Percentiles rank a stretch among this genome's conserved stretches.
Evolutionary conservation across 176 grass and related monocot species (phyloP).

Genomic region (Bothriochloa decipiens): DNA sequence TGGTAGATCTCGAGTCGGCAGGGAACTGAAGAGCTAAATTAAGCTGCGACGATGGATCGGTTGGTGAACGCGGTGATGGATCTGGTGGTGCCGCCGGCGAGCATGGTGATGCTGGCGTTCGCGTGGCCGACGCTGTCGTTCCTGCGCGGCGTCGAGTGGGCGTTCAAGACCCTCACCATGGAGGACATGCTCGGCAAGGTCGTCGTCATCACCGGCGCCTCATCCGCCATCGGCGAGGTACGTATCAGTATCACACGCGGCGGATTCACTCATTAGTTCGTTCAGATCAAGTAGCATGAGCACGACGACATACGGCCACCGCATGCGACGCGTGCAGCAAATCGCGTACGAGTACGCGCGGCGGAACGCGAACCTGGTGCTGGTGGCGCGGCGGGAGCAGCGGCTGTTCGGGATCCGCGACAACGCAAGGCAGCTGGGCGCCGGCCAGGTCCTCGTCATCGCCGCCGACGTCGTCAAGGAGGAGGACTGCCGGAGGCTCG

Average conservation of each 20-base stretch:
- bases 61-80: slow-evolving; percentile 61
- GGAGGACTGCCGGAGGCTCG: slow-evolving; percentile 78
- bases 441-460: slow-evolving; percentile 76
- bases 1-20: too few species aligned
- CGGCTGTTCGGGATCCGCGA: slow-evolving; percentile 77
- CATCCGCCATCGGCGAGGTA: slow-evolving; percentile 86
- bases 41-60: slow-evolving; percentile 56
- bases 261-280: too few species aligned
- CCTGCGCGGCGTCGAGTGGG: slow-evolving; percentile 67
- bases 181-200: slow-evolving; percentile 83
- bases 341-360: slow-evolving; percentile 90
- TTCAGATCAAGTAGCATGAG: not conserved
- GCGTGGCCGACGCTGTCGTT: slow-evolving; percentile 85
- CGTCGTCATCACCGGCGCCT: slow-evolving; percentile 79
- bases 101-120: slow-evolving; percentile 92
- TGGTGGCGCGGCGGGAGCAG: slow-evolving; percentile 87
- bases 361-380: slow-evolving; percentile 70
- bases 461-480: slow-evolving; percentile 90
- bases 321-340: slow-evolving; percentile 54
- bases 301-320: not conserved
- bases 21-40: too few species aligned
- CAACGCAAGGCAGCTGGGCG: slow-evolving; percentile 65
- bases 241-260: too few species aligned
- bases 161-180: slow-evolving; percentile 57
- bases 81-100: slow-evolving; percentile 87